Conservation (phyloP, 2,329 filamentous ascomycete genomes). For the Sclerotinia borealis region DNA sequence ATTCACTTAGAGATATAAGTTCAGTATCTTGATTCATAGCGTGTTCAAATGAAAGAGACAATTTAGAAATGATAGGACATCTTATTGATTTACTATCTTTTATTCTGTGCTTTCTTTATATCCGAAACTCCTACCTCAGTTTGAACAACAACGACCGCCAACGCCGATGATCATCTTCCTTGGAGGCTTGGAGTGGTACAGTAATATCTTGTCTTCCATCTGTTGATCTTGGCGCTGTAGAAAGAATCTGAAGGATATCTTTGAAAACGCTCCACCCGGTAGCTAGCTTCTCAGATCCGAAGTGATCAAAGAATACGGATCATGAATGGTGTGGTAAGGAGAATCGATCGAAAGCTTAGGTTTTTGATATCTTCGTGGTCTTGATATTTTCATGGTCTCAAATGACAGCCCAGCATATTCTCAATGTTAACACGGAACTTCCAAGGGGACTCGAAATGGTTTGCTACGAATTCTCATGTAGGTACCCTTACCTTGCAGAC, state of each 20-base stretch:
- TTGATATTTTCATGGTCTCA: too few relatives aligned
- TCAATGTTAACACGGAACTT: background rate
- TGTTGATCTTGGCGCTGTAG: background rate
- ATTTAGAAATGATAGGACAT: background rate
- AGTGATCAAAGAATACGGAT: background rate
- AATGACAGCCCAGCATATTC: background rate
- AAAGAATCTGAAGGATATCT: too few relatives aligned
- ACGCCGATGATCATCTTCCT: background rate
- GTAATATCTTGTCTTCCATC: background rate
- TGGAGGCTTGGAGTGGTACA: background rate
- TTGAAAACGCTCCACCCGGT: background rate
- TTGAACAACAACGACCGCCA: background rate
- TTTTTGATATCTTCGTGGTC: background rate
- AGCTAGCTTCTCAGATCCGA: background rate
- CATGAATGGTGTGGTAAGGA: background rate
- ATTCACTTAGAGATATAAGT: too few relatives aligned
- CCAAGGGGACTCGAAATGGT: background rate
- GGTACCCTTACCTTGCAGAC: background rate
- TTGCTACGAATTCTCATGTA: background rate
- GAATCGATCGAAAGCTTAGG: background rate
- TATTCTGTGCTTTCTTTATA: background rate
- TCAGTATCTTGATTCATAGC: background rate
- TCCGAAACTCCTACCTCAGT: background rate
- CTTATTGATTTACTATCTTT: background rate
- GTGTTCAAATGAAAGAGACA: conserved; percentile 6